Evolutionary conservation across 2,329 filamentous ascomycete genomes (phyloP).

Genomic region (Tolypocladium inflatum): DNA sequence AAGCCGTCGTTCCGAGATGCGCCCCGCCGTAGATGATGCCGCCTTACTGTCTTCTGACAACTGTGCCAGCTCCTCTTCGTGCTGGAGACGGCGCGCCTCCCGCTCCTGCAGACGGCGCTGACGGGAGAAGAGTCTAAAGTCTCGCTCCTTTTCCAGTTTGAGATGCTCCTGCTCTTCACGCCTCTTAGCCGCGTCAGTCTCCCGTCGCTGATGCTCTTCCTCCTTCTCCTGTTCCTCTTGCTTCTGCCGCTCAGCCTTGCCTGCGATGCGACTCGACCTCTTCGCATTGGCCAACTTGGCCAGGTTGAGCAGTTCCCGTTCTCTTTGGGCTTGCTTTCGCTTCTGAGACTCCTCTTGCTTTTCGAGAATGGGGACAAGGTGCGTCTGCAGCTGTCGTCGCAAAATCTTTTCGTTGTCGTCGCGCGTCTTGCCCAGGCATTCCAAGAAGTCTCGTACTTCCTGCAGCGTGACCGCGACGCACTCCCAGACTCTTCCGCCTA

Average conservation of each 20-base stretch:
- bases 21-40: slow-evolving; percentile 41
- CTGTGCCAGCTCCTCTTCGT: slow-evolving; percentile 74
- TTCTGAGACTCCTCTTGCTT: slow-evolving; percentile 69
- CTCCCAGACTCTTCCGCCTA: slow-evolving; percentile 79
- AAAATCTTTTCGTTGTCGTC: slow-evolving; percentile 81
- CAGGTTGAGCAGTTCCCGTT: slow-evolving; percentile 71
- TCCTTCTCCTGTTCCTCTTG: slow-evolving; percentile 63
- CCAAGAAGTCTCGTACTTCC: slow-evolving; percentile 66
- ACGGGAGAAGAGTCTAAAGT: slow-evolving; percentile 71
- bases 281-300: slow-evolving; percentile 91
- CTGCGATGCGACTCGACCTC: slow-evolving; percentile 80
- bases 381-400: slow-evolving; percentile 59
- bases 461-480: slow-evolving; percentile 75
- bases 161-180: slow-evolving; percentile 55
- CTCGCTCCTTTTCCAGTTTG: slow-evolving; percentile 61
- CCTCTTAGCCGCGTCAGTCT: slow-evolving; percentile 54
- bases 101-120: slow-evolving; percentile 81
- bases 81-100: slow-evolving; percentile 69
- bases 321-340: slow-evolving; percentile 54
- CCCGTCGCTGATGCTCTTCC: slow-evolving; percentile 41
- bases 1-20: slow-evolving; percentile 71
- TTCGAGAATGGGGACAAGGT: slow-evolving; percentile 78
- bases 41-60: slow-evolving; percentile 68
- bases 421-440: slow-evolving; percentile 62
- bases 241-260: slow-evolving; percentile 69